Percentiles rank a stretch among this genome's conserved stretches.
These are phyloP conservation scores for Diaporthe eres DNA, from an alignment of 2,329 filamentous ascomycete genomes.

Conservation along the genomic window DNA sequence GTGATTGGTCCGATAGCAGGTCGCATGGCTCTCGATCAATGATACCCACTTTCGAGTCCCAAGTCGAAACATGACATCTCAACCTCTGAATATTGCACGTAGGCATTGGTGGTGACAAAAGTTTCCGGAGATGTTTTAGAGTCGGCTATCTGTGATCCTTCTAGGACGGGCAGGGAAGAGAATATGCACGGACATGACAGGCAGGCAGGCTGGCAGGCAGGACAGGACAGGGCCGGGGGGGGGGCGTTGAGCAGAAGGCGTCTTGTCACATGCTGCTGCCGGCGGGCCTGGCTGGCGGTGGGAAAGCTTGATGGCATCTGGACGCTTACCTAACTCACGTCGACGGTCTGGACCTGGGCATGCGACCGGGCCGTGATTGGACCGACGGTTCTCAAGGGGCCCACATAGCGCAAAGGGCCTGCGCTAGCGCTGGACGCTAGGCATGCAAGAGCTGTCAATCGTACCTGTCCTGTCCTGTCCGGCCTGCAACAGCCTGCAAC, in stretches of 20 bases:
- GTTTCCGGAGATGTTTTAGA: background rate
- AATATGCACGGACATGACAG: background rate
- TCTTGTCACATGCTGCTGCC: slow-evolving; percentile 26
- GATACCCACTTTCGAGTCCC: slow-evolving; percentile 19
- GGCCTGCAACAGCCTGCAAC: slow-evolving; percentile 3
- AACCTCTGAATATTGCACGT: background rate
- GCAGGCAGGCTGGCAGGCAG: slow-evolving; percentile 1
- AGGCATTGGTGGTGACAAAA: background rate
- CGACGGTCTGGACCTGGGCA: slow-evolving; percentile 21
- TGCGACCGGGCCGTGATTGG: slow-evolving; percentile 13
- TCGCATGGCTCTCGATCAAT: slow-evolving; percentile 27
- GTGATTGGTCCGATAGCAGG: slow-evolving; percentile 35
- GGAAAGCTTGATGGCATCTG: slow-evolving; percentile 11
- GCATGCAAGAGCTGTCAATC: slow-evolving; percentile 33
- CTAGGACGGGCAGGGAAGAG: background rate
- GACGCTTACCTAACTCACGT: slow-evolving; percentile 12
- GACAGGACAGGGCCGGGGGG: background rate
- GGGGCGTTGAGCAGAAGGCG: background rate
- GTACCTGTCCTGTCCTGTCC: slow-evolving; percentile 29
- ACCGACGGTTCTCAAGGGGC: background rate
- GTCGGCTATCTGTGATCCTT: background rate
- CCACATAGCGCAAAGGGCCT: slow-evolving; percentile 31
- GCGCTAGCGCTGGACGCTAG: slow-evolving; percentile 28
- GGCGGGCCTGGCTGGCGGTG: background rate
- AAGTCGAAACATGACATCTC: background rate